Evolutionary conservation across 371 early-diverging fungal species (phyloP), one percentile per base, ranked within the genome.

Genomic region (Fennellomyces sp.): DNA sequence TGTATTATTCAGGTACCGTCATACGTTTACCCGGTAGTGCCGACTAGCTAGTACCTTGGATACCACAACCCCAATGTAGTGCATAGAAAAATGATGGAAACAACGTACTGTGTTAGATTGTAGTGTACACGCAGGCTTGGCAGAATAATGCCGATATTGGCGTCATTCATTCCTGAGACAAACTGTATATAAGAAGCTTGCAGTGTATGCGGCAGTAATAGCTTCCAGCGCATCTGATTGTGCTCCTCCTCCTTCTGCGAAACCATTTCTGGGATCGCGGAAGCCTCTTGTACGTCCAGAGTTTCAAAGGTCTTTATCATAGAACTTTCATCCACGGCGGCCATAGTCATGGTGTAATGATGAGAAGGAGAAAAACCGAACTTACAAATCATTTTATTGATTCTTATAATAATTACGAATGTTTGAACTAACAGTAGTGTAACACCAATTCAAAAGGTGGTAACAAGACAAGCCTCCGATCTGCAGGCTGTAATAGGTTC

Each of bases 141-240:
- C 5, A 71, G 53, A 19, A 71, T 71, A 47, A 66, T 64, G 39
- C 71, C 66, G 27, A 69, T 52, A 8, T 58, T 64, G 23, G 61
- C 65, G 35, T 71, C 71, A 28, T 71, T 63, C n/a, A 71, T 49
- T 3, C 71, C 67, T 8, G 61, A 42, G n/a, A 69, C 31, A n/a
- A 61, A 45, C 28, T 60, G 61, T 15, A 58, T 56, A n/a, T 39
- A 61, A 19, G 64, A 69, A 5, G 55, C 56, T 59, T 68, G 64
- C 6, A 56, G 33, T 15, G 61, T 39, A 13, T 57, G 64, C 10
- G 52, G 60, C 1, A 60, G n/a, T 0, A 41, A 29, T 19, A 57
- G 29, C 17, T 50, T 31, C 51, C 51, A 28, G 5, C 48, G 48
- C 39, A 39, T 39, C 39, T 39, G 10, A 4, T 39, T 39, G 39